phyloP scores from a whole-genome alignment of 495 filamentous ascomycete species.

The Apodospora peruviana region DNA sequence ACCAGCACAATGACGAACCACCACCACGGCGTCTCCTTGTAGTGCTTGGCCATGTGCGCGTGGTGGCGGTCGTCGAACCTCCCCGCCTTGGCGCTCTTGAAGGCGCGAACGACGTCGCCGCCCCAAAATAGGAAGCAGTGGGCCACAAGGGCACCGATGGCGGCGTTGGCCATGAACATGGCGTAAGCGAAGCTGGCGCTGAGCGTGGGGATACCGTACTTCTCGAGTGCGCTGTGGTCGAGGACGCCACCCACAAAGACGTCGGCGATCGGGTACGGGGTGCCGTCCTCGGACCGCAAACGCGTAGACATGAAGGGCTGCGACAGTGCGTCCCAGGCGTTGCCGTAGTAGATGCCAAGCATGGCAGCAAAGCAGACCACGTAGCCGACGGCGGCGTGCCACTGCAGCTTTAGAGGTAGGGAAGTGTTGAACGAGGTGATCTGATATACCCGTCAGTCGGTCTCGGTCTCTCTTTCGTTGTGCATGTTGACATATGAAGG shows the following conservation, averaged over 20 bases:
- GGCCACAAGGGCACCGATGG: constrained; percentile 17
- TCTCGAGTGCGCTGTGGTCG: constrained; percentile 12
- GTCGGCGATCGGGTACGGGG: constrained; percentile 40
- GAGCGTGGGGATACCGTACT: constrained; percentile 37
- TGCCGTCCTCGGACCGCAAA: constrained; percentile 28
- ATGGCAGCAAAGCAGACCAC: constrained; percentile 36
- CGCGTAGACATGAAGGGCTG: constrained; percentile 48
- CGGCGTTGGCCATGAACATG: constrained; percentile 40
- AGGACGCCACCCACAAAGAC: constrained; percentile 35
- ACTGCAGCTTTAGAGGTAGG: constrained; percentile 14
- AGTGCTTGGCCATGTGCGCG: constrained; percentile 32
- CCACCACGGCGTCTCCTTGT: constrained; percentile 50
- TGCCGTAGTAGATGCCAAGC: constrained; percentile 42
- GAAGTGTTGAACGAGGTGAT: constrained; percentile 33
- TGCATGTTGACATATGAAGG: no score
- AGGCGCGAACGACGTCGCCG: constrained; percentile 9
- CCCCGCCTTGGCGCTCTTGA: constrained; percentile 12
- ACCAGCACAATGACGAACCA: constrained; percentile 48
- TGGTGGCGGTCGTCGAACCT: constrained; percentile 17
- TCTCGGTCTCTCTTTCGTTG: no score
- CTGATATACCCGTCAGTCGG: no score
- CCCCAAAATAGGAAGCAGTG: constrained; percentile 22
- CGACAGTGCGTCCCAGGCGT: constrained; percentile 40
- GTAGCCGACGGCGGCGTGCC: constrained; percentile 28
- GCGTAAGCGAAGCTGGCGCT: constrained; percentile 37